Evolutionary conservation across 371 early-diverging fungal species (phyloP), one percentile per base, ranked within the genome.

Genomic region (Chytridiales sp.): DNA sequence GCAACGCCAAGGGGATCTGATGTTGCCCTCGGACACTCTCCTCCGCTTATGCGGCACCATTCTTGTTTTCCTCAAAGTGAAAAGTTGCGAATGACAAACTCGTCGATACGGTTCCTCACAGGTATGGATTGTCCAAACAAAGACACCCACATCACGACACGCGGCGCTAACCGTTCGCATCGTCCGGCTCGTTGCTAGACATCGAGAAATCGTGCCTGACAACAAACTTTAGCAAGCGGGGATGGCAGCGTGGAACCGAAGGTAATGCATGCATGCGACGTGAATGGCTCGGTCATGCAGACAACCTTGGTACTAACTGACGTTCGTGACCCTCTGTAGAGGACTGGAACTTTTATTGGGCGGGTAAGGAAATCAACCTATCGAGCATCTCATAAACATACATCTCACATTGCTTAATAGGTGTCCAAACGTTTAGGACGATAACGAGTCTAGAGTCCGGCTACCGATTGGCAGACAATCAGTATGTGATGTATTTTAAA

Each of bases 331-430:
- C 1, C 1, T 32, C 11, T 40, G 0, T 36, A 73, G 76, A 76
- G 41, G 79, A 79, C 48, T 79, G 79, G 79, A 74, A 79, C 63
- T 79, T 79, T 57, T 79, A 76, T 44, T 79, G 79, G 74, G 70
- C 74, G 4, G 61, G 72, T 64, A 35, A 2, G 70, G 41, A 40
- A 22, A 59, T 30, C 26, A 32, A 13, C 43, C 2, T 5, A 35
- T 64, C n/a, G 1, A 8, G 15, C 6, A 24, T 44, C 9, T 29
- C 54, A 47, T 19, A 56, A n/a, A 31, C 9, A n/a, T 24, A 8
- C 1, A 22, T 32, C 17, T 42, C 27, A 32, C 31, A 35, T 17
- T 5, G 22, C 8, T 22, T 27, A 27, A 22, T 0, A 61, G 66
- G 69, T 41, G 74, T 75, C 11, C 60, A 68, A 50, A 78, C 69